Conservation (phyloP, 768 basidiomycete genomes). For the Coprinellus aureogranulatus region DNA sequence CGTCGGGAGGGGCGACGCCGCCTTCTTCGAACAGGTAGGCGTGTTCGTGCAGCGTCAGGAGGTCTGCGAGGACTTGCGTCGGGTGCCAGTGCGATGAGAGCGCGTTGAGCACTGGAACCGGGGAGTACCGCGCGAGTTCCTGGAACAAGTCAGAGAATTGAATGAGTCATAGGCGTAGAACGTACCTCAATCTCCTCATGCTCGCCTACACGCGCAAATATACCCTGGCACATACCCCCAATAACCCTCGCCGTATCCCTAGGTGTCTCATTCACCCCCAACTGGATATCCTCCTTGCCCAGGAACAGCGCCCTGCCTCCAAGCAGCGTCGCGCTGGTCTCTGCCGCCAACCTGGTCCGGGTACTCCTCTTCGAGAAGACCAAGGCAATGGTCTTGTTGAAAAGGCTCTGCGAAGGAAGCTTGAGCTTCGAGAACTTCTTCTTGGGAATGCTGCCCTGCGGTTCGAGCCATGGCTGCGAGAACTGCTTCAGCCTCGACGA, state of each 20-base stretch:
- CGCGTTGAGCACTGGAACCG: slow-evolving; percentile 94
- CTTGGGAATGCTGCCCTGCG: slow-evolving; percentile 39
- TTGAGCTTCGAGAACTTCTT: slow-evolving; percentile 40
- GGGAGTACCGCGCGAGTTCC: slow-evolving; percentile 88
- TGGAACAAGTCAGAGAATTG: slow-evolving; percentile 25
- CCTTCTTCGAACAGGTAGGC: slow-evolving; percentile 48
- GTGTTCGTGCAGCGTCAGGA: slow-evolving; percentile 85
- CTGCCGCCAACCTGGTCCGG: slow-evolving; percentile 83
- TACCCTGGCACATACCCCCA: slow-evolving; percentile 93
- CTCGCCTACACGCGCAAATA: slow-evolving; percentile 92
- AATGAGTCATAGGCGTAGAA: slow-evolving; percentile 8
- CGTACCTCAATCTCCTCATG: slow-evolving; percentile 90
- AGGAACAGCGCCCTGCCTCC: slow-evolving; percentile 91
- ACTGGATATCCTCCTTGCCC: slow-evolving; percentile 86
- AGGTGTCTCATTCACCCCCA: slow-evolving; percentile 90
- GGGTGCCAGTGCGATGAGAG: slow-evolving; percentile 96
- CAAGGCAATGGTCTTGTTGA: slow-evolving; percentile 82
- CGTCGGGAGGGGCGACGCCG: slow-evolving; percentile 18
- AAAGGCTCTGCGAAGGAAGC: slow-evolving; percentile 71
- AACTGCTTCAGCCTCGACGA: slow-evolving; percentile 62
- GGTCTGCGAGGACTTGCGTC: slow-evolving; percentile 90
- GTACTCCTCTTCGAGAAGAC: slow-evolving; percentile 94
- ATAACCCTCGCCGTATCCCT: slow-evolving; percentile 87
- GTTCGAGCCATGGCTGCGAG: slow-evolving; percentile 66
- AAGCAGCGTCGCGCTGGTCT: slow-evolving; percentile 74